phyloP scores from a whole-genome alignment of 2,329 filamentous ascomycete species.

The Metarhizium anisopliae region DNA sequence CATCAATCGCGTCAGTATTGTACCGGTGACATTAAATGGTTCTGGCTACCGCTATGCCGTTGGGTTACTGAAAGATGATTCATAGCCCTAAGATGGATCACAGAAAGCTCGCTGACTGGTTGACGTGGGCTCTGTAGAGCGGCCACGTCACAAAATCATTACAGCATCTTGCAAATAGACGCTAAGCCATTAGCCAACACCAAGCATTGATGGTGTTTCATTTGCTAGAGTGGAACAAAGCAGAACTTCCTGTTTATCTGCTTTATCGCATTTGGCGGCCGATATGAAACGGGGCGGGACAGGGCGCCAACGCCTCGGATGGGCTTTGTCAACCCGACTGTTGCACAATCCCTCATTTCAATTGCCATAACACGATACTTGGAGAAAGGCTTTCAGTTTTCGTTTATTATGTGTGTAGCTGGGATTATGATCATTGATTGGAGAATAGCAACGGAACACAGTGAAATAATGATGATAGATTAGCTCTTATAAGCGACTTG shows the following conservation, averaged over 20 bases:
- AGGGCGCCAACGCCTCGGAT: not conserved
- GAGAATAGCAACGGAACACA: not conserved
- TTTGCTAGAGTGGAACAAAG: too few species aligned
- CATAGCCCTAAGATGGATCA: conserved; percentile 3
- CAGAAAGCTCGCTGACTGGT: not conserved
- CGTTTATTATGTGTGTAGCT: not conserved
- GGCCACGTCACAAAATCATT: not conserved
- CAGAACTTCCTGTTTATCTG: not conserved
- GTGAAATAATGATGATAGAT: not conserved
- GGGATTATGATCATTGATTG: not conserved
- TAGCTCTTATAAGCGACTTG: not conserved
- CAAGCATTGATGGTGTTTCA: not conserved
- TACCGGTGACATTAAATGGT: conserved; percentile 63
- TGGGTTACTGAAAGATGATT: conserved; percentile 69
- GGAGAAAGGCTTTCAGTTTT: too few species aligned
- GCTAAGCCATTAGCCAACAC: not conserved
- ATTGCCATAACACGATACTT: too few species aligned
- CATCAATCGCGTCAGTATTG: conserved; percentile 77
- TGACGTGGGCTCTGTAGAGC: not conserved
- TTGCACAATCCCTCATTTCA: too few species aligned
- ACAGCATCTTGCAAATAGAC: not conserved
- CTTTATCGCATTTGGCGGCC: not conserved
- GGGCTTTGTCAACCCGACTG: not conserved
- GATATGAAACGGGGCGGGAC: not conserved
- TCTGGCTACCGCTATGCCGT: conserved; percentile 63